A percentile compares a stretch with the other conserved stretches of the same genome.
These are phyloP conservation scores for Phoenix roebelenii DNA, from an alignment of 176 grass and related monocot species.

Conservation along the genomic window DNA sequence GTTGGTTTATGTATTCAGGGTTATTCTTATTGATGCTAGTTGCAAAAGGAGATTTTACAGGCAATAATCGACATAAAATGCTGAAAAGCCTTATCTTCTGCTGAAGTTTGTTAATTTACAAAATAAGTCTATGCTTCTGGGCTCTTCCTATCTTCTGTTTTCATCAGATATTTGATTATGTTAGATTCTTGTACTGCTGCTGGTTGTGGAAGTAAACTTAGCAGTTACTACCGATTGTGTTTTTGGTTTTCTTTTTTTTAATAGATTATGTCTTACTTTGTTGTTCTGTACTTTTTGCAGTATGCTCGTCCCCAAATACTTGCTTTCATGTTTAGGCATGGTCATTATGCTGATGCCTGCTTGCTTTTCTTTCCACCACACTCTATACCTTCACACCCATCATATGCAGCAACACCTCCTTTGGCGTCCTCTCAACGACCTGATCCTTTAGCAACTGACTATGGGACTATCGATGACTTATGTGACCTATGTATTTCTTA, in stretches of 20 bases:
- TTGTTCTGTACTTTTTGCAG: constrained; percentile 22
- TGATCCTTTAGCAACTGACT: constrained; percentile 85
- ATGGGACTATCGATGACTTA: constrained; percentile 87
- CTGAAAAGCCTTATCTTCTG: too few relatives aligned
- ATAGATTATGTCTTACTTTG: neutral
- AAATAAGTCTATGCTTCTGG: too few relatives aligned
- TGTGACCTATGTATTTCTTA: constrained; percentile 84
- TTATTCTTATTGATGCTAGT: too few relatives aligned
- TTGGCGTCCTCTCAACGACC: constrained; percentile 42
- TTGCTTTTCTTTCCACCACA: constrained; percentile 66
- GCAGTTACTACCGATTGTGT: constrained; percentile 2
- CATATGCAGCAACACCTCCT: constrained; percentile 32
- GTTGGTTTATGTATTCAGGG: too few relatives aligned
- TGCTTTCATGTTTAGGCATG: constrained; percentile 94
- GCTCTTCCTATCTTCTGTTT: too few relatives aligned
- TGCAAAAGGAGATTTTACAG: too few relatives aligned
- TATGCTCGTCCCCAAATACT: constrained; percentile 73
- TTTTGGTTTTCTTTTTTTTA: constrained; percentile 12
- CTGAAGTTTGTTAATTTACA: too few relatives aligned
- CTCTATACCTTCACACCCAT: constrained; percentile 13
- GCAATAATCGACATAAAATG: too few relatives aligned
- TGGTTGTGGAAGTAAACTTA: too few relatives aligned
- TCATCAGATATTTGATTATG: too few relatives aligned
- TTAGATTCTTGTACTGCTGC: too few relatives aligned
- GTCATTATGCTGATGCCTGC: constrained; percentile 75